Percentiles rank a stretch among this genome's conserved stretches.
Evolutionary conservation across 2,329 filamentous ascomycete genomes (phyloP).

Genomic region (Tympanopsis confertula): DNA sequence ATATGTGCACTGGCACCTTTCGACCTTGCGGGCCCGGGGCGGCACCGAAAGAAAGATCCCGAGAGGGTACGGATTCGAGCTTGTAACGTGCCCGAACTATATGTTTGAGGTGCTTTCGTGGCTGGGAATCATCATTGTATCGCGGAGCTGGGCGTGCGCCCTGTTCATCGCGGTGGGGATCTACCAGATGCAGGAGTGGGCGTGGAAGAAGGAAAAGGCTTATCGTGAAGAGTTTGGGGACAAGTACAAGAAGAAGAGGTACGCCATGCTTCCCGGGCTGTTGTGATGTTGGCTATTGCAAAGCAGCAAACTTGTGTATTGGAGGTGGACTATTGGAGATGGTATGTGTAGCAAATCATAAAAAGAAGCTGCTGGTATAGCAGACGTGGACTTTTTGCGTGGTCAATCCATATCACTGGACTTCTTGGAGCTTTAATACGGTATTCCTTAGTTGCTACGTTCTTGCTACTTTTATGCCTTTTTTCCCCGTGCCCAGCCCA

Average conservation of each 20-base stretch:
- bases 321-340: no score
- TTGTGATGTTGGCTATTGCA: no score
- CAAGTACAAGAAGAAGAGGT: constrained; percentile 56
- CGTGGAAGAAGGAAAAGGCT: constrained; percentile 52
- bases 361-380: no score
- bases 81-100: constrained; percentile 61
- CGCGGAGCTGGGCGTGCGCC: constrained; percentile 44
- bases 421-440: no score
- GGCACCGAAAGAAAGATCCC: constrained; percentile 52
- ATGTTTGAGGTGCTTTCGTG: constrained; percentile 54
- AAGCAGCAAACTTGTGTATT: no score
- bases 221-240: constrained; percentile 58
- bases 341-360: no score
- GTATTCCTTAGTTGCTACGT: no score
- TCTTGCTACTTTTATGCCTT: no score
- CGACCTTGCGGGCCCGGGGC: constrained; percentile 43
- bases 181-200: constrained; percentile 51
- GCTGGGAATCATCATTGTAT: constrained; percentile 47
- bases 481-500: no score
- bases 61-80: constrained; percentile 45
- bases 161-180: constrained; percentile 44
- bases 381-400: no score
- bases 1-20: constrained; percentile 45
- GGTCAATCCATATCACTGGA: no score
- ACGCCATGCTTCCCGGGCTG: constrained; percentile 47